Evolutionary conservation across 139 green algal genomes (phyloP), one percentile per base, ranked within the genome.

Genomic region (Picocystis salinarum): DNA sequence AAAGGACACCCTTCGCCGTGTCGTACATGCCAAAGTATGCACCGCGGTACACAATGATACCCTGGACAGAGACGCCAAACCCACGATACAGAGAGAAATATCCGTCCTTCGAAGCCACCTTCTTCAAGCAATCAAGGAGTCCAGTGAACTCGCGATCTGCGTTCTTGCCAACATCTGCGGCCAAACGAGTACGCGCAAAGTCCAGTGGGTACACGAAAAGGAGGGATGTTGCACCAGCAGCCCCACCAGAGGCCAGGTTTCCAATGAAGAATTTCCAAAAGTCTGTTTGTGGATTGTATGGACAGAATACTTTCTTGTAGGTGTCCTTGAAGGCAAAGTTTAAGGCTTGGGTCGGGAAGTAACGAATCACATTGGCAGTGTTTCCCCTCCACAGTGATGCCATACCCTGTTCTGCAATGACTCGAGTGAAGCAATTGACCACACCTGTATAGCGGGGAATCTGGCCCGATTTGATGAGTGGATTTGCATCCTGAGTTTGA

Each of bases 271-370:
- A 97, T 55, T 59, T 73, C 77, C 74, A 91, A 37, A 76, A 91
- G 57, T 69, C 19, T 64, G 80, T 78, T 48, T 75, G 75, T 49
- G 80, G 70, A 63, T 79, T 89, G 68, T 91, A 93, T 46, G 66
- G 75, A 50, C 76, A 77, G 64, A 99, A 95, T 51, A 95, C 52
- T 49, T 55, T 70, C 80, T 99, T 99, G 77, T 94, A 93, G 46
- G 88, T 93, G 70, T 96, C 85, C 82, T 97, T 99, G 78, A 99
- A 97, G 22, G 88, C 88, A 62, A 99, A 97, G 83, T 99, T 99
- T 58, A 97, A 88, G 17, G 89, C 86, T 64, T 86, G 70, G 1
- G 58, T 69, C 66, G 85, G 80, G 70, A 91, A 90, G 73, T 93
- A 92, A 12, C 82, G 69, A 29, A 97, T 70, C 15, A 97, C 79